Conservation (phyloP, 495 filamentous ascomycete genomes). For the Cairneyella variabilis region DNA sequence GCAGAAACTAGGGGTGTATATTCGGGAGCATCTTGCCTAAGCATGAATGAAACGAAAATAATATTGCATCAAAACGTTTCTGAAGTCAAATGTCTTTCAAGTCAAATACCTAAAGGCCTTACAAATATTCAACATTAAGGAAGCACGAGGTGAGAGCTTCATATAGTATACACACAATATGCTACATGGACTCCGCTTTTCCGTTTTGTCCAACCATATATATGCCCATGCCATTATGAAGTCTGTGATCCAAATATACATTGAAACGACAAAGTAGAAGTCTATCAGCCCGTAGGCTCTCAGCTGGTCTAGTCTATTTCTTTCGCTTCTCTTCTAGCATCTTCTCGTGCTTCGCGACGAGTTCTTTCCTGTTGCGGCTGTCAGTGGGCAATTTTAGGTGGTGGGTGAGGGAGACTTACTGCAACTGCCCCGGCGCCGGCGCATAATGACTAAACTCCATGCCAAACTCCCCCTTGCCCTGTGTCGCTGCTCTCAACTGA, state of each 20-base stretch:
- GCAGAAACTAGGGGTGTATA: constrained; percentile 55
- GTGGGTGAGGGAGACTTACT: constrained; percentile 47
- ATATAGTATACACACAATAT: constrained; percentile 13
- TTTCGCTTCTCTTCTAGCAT: constrained; percentile 41
- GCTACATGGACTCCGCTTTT: constrained; percentile 1
- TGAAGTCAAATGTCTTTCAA: too few species aligned
- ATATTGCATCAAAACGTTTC: too few species aligned
- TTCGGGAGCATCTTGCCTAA: constrained; percentile 41
- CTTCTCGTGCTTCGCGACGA: constrained; percentile 85
- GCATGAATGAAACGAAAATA: too few species aligned
- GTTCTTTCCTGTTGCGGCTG: constrained; percentile 56
- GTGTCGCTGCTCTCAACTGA: constrained; percentile 86
- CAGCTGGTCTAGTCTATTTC: constrained; percentile 16
- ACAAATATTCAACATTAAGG: too few species aligned
- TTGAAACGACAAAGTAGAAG: constrained; percentile 3
- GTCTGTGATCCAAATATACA: background rate
- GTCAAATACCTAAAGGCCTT: too few species aligned
- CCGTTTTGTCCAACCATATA: constrained; percentile 1
- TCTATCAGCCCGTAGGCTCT: constrained; percentile 17
- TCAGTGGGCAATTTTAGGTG: constrained; percentile 20
- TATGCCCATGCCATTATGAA: background rate
- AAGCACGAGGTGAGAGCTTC: background rate
- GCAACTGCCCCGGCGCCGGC: constrained; percentile 79
- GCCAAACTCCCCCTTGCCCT: constrained; percentile 97
- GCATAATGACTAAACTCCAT: constrained; percentile 99